phyloP scores from a whole-genome alignment of 352 stramenopile genomes.

The Phytopythium montanum region DNA sequence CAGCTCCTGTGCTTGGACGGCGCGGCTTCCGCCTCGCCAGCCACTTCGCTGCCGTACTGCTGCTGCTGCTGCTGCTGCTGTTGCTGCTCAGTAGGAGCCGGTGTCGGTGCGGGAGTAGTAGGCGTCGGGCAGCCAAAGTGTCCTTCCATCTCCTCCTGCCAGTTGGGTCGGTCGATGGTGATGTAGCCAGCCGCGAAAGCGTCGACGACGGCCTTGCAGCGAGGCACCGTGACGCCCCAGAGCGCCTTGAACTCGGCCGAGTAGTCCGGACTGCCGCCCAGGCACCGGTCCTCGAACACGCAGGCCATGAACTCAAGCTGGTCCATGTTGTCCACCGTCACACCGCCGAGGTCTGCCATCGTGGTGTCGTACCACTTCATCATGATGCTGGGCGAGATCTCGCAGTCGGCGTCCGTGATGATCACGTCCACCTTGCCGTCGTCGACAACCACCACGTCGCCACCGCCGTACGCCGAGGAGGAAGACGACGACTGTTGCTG shows the following conservation, averaged over 20 bases:
- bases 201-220: slow-evolving; percentile 43
- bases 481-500: background rate
- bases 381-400: slow-evolving; percentile 21
- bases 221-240: slow-evolving; percentile 31
- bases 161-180: slow-evolving; percentile 22
- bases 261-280: slow-evolving; percentile 41
- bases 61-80: background rate
- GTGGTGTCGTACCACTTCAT: slow-evolving; percentile 38
- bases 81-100: background rate
- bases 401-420: slow-evolving; percentile 15
- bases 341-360: slow-evolving; percentile 23
- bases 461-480: slow-evolving; percentile 9
- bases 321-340: slow-evolving; percentile 25
- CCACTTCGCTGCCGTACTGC: background rate
- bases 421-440: slow-evolving; percentile 32
- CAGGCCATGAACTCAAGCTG: slow-evolving; percentile 54
- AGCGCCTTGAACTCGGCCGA: slow-evolving; percentile 34
- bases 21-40: background rate
- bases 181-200: slow-evolving; percentile 32
- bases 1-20: slow-evolving; percentile 3
- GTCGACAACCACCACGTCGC: slow-evolving; percentile 16
- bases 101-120: slow-evolving; percentile 5
- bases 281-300: slow-evolving; percentile 48
- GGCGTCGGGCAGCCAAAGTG: slow-evolving; percentile 41
- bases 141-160: slow-evolving; percentile 33